These are phyloP conservation scores for Cordyceps militaris DNA, from an alignment of 2,329 filamentous ascomycete species.

Conservation along the genomic window DNA sequence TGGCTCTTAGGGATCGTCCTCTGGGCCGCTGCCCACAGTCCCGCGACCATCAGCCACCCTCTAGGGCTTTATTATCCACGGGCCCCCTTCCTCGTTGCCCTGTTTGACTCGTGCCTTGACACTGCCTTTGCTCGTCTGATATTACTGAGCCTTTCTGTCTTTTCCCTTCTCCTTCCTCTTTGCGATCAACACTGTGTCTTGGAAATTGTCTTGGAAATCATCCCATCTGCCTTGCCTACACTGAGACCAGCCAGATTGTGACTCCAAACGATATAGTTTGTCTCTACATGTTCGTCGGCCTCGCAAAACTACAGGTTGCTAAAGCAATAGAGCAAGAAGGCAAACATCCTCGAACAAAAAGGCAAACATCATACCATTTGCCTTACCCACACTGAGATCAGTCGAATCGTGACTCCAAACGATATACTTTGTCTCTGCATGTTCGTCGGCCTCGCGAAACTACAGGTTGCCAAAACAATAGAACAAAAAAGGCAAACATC, in stretches of 20 bases:
- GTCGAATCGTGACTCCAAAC: no score
- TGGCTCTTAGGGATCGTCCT: slow-evolving; percentile 1
- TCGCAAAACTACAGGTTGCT: no score
- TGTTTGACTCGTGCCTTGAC: background rate
- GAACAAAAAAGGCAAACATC: no score
- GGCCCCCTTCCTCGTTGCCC: slow-evolving; percentile 3
- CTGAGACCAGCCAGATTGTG: background rate
- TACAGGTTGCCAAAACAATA: background rate
- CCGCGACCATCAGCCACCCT: slow-evolving; percentile 3
- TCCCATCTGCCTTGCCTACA: background rate
- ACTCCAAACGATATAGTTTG: background rate
- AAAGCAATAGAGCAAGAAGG: no score
- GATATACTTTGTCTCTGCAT: background rate
- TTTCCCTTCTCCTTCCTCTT: background rate
- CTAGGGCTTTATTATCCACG: slow-evolving; percentile 8
- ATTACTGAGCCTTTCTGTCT: background rate
- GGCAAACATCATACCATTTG: slow-evolving; percentile 3
- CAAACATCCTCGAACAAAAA: no score
- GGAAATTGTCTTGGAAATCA: background rate
- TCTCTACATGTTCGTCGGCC: background rate
- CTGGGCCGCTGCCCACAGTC: background rate
- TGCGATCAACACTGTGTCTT: background rate
- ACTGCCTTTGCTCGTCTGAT: background rate
- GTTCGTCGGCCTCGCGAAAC: background rate
- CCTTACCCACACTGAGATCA: background rate